Evolutionary conservation across 495 filamentous ascomycete genomes (phyloP).

Genomic region (Mycothermus thermophilus): DNA sequence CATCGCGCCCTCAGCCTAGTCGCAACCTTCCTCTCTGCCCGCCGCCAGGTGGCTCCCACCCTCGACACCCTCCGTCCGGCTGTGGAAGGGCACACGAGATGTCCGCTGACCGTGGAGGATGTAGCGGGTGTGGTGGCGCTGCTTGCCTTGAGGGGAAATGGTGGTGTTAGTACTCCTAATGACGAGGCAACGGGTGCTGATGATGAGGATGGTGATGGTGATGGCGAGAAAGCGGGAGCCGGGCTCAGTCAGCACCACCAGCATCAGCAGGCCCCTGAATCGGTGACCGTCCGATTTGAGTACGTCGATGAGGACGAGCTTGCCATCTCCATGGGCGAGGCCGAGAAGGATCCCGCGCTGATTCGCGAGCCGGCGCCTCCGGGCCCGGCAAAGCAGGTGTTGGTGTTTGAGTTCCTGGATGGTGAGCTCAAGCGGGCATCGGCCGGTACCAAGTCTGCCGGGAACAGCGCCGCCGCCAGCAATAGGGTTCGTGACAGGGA

Average conservation of each 20-base stretch:
- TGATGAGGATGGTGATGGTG: background rate
- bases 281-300: no score
- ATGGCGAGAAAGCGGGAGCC: background rate
- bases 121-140: constrained; percentile 69
- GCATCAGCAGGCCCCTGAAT: no score
- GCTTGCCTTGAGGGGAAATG: background rate
- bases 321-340: constrained; percentile 19
- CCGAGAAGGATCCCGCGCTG: constrained; percentile 31
- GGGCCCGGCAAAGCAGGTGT: constrained; percentile 42
- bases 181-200: no score
- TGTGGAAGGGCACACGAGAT: constrained; percentile 70
- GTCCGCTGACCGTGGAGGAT: constrained; percentile 56
- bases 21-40: constrained; percentile 85
- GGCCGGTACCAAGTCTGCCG: constrained; percentile 46
- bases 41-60: constrained; percentile 82
- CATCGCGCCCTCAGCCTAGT: constrained; percentile 82
- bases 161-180: no score
- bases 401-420: constrained; percentile 88
- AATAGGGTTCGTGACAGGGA: constrained; percentile 53
- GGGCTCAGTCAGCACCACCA: no score
- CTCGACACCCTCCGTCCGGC: constrained; percentile 75
- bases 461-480: no score
- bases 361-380: constrained; percentile 21
- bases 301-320: constrained; percentile 54
- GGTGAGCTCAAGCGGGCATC: constrained; percentile 79